Evolutionary conservation across 306 rosid species (phyloP).

Genomic region (Gleditsia sinensis): DNA sequence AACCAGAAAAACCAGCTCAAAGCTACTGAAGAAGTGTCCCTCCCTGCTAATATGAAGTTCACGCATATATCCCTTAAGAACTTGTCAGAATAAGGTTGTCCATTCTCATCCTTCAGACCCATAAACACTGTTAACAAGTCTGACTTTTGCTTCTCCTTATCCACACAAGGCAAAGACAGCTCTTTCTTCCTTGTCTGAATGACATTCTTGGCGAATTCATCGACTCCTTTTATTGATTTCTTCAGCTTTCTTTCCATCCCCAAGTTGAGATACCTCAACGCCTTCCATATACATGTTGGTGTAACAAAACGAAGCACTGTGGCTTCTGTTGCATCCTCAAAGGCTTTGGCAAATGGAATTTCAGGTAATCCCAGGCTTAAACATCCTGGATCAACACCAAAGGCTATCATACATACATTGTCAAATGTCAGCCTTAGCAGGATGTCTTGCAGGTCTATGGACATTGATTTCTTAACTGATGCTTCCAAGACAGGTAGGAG

Average conservation of each 20-base stretch:
- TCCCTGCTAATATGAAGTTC: slow-evolving; percentile 87
- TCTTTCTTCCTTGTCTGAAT: slow-evolving; percentile 78
- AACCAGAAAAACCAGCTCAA: slow-evolving; percentile 97
- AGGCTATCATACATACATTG: slow-evolving; percentile 89
- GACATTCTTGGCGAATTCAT: slow-evolving; percentile 77
- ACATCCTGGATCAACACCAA: slow-evolving; percentile 95
- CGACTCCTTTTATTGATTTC: slow-evolving; percentile 61
- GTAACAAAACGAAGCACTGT: slow-evolving; percentile 69
- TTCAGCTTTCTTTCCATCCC: slow-evolving; percentile 70
- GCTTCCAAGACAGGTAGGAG: slow-evolving; percentile 61
- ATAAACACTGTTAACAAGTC: slow-evolving; percentile 78
- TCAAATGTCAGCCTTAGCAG: slow-evolving; percentile 82
- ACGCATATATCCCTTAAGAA: slow-evolving; percentile 93
- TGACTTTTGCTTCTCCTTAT: slow-evolving; percentile 33
- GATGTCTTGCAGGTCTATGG: slow-evolving; percentile 78
- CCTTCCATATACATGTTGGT: slow-evolving; percentile 65
- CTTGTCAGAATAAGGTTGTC: slow-evolving; percentile 66
- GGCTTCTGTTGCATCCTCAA: slow-evolving; percentile 90
- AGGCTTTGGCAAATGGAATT: slow-evolving; percentile 83
- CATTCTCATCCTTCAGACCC: slow-evolving; percentile 71
- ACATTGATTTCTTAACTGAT: slow-evolving; percentile 24
- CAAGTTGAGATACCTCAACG: slow-evolving; percentile 68
- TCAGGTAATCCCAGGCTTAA: slow-evolving; percentile 50
- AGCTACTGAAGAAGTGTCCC: slow-evolving; percentile 97
- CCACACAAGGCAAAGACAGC: slow-evolving; percentile 34